Percentiles rank a stretch among this genome's conserved stretches.
phyloP scores from a whole-genome alignment of 768 basidiomycete species.

The Lentinula sp. region DNA sequence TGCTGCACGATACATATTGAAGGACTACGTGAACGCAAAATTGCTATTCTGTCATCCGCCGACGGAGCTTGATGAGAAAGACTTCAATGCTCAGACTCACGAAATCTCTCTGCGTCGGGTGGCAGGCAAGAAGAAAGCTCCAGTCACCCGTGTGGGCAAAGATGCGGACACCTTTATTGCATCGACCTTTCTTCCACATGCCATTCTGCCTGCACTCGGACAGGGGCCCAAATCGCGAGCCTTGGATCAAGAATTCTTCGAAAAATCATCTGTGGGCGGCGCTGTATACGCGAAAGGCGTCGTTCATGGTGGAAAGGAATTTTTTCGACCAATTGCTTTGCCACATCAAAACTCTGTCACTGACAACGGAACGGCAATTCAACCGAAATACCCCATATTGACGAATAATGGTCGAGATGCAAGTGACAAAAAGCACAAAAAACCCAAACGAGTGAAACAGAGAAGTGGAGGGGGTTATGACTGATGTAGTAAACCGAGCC shows the following conservation, averaged over 20 bases:
- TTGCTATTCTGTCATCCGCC: conserved; percentile 88
- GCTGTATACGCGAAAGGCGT: conserved; percentile 62
- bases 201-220: conserved; percentile 21
- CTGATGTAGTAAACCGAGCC: conserved; percentile 12
- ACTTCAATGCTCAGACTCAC: conserved; percentile 73
- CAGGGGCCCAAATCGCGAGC: conserved; percentile 54
- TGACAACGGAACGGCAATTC: conserved; percentile 68
- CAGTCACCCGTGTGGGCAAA: conserved; percentile 79
- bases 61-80: conserved; percentile 56
- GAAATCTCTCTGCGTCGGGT: conserved; percentile 52
- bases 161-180: conserved; percentile 78
- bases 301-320: conserved; percentile 48
- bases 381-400: conserved; percentile 33
- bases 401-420: conserved; percentile 29
- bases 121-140: conserved; percentile 82
- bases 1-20: conserved; percentile 85
- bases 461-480: conserved; percentile 94
- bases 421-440: conserved; percentile 77
- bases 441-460: conserved; percentile 75
- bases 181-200: conserved; percentile 16
- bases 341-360: conserved; percentile 82
- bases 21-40: conserved; percentile 96
- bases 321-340: conserved; percentile 60
- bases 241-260: conserved; percentile 83
- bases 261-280: conserved; percentile 40